Evolutionary conservation across 1,284 basidiomycete genomes (phyloP), one percentile per base, ranked within the genome.

Genomic region (Somion occarium): DNA sequence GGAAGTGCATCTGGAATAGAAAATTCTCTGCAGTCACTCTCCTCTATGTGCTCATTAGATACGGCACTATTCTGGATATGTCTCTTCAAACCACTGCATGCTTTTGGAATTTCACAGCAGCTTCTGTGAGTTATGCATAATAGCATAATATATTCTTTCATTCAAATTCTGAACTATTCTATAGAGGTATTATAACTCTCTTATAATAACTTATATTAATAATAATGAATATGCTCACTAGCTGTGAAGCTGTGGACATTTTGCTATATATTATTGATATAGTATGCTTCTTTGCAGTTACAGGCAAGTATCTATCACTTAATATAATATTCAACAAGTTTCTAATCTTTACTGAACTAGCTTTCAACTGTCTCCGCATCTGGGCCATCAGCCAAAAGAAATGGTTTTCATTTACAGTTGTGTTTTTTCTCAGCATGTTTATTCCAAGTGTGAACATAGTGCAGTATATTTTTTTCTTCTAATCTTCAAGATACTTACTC

Each of bases 371-470:
- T 13, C 18, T 48, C 2, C 12, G 46, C 20, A 37, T 48, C 13
- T 48, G 46, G 46, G 46, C 27, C 12, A 48, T 48, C 15, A 19
- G 27, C 23, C 18, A 19, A 7, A n/a, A 37, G 3, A 37, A 38
- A 5, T 37, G 46, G 46, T 15, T 15, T 19, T 34, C 27, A n/a
- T 18, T 15, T 27, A 9, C 30, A 20, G 26, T 38, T 5, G 46
- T 48, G 15, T 38, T 48, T 38, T 19, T 48, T 3, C 46, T 48
- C 5, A 19, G 46, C 30, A 9, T 48, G 18, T 48, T 48, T 22
- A 23, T 13, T 18, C 46, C 46, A 5, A 11, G 15, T 38, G 34
- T 23, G 5, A 38, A 34, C 22, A 34, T 48, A 20, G 46, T 48
- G n/a, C n/a, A 48, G 46, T 43, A 13, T 23, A 13, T 23, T 24